These are phyloP conservation scores for Neophaeococcomyces mojaviensis DNA, from an alignment of 2,329 filamentous ascomycete species.

Conservation along the genomic window DNA sequence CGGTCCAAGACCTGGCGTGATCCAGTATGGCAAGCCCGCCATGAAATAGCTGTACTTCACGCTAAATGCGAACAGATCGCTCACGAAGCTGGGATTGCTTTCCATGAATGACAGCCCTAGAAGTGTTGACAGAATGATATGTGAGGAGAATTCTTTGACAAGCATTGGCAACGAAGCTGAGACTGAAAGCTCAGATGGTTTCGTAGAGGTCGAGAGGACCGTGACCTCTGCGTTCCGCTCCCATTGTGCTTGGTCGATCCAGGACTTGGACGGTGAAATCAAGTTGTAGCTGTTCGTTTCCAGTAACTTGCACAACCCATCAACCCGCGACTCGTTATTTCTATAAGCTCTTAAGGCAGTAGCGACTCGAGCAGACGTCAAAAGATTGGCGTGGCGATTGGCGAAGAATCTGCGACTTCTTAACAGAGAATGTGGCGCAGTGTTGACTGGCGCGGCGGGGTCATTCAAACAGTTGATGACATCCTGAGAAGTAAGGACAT, in stretches of 20 bases:
- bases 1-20: constrained; percentile 39
- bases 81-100: constrained; percentile 45
- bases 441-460: not conserved
- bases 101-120: constrained; percentile 46
- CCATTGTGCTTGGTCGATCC: constrained; percentile 57
- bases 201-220: constrained; percentile 29
- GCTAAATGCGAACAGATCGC: constrained; percentile 51
- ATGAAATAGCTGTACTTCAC: constrained; percentile 46
- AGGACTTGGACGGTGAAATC: constrained; percentile 51
- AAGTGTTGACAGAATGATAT: constrained; percentile 39
- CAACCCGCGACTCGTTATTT: not conserved
- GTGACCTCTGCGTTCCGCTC: constrained; percentile 46
- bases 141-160: constrained; percentile 51
- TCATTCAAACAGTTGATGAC: not conserved
- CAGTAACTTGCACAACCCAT: constrained; percentile 17
- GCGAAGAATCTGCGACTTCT: constrained; percentile 1
- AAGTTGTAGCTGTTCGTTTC: constrained; percentile 42
- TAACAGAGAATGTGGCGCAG: not conserved
- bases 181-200: constrained; percentile 11
- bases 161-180: constrained; percentile 44
- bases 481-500: not conserved
- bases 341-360: not conserved
- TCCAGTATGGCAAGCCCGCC: constrained; percentile 49
- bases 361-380: not conserved
- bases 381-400: not conserved